These are phyloP conservation scores for Kernera saxatilis DNA, from an alignment of 345 rosid genomes.

Conservation along the genomic window DNA sequence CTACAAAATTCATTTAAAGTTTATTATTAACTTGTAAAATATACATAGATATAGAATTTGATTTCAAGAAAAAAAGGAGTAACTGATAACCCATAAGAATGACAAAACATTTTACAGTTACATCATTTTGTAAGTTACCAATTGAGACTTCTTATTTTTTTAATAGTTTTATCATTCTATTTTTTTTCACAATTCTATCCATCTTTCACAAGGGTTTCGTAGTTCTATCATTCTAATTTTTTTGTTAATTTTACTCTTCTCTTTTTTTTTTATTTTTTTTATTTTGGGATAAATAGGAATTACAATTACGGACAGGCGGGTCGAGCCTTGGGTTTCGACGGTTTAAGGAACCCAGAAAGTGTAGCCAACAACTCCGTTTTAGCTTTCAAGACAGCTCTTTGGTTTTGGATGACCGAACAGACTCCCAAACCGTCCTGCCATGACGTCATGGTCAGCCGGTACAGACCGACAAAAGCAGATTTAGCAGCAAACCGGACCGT, in stretches of 20 bases:
- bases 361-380: constrained; percentile 43
- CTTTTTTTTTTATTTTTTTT: too few relatives aligned
- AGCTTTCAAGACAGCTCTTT: constrained; percentile 65
- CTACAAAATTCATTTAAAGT: too few relatives aligned
- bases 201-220: too few relatives aligned
- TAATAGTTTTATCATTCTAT: too few relatives aligned
- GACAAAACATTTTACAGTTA: too few relatives aligned
- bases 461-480: constrained; percentile 40
- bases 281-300: constrained; percentile 31
- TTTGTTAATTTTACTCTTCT: neutral
- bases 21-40: too few relatives aligned
- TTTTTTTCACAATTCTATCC: too few relatives aligned
- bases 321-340: constrained; percentile 33
- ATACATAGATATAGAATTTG: too few relatives aligned
- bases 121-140: too few relatives aligned
- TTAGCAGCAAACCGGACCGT: constrained; percentile 36
- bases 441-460: constrained; percentile 40
- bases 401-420: constrained; percentile 74
- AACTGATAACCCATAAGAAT: too few relatives aligned
- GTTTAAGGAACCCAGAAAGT: constrained; percentile 43
- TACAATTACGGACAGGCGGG: constrained; percentile 57
- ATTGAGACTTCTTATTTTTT: too few relatives aligned
- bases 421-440: constrained; percentile 64
- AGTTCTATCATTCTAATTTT: neutral
- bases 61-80: too few relatives aligned